Conservation (phyloP, 352 stramenopile genomes). For the Globisporangium nodosum region DNA sequence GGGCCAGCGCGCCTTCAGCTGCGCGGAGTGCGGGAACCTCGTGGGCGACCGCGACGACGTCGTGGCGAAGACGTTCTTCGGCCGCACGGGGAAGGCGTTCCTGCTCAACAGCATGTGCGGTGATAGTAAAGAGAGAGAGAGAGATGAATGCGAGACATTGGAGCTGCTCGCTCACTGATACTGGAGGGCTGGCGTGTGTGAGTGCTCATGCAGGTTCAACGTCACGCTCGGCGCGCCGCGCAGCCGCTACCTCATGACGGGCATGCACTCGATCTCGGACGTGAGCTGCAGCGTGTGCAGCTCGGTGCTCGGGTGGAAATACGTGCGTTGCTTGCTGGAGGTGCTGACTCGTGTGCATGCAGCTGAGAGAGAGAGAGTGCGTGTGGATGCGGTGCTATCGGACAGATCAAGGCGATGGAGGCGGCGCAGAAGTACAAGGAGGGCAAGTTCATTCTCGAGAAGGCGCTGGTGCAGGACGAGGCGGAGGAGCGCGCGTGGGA, state of each 20-base stretch:
- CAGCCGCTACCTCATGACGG: conserved; percentile 75
- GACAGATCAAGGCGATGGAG: conserved; percentile 75
- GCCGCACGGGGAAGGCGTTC: conserved; percentile 67
- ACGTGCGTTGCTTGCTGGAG: conserved; percentile 28
- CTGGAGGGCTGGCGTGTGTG: conserved; percentile 3
- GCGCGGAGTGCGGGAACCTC: conserved; percentile 51
- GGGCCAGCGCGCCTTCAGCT: conserved; percentile 53
- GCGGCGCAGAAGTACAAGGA: conserved; percentile 82
- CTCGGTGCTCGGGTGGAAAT: conserved; percentile 77
- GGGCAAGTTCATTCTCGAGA: conserved; percentile 81
- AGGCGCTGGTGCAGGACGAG: conserved; percentile 65
- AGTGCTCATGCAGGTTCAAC: conserved; percentile 46
- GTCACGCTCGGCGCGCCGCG: conserved; percentile 44
- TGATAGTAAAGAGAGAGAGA: too few relatives aligned
- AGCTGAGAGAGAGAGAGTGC: background rate
- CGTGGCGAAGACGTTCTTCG: conserved; percentile 77
- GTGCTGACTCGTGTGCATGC: too few relatives aligned
- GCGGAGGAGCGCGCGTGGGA: conserved; percentile 45
- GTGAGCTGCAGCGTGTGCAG: conserved; percentile 58
- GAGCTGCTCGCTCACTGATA: background rate
- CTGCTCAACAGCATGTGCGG: conserved; percentile 77
- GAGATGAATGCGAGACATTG: background rate
- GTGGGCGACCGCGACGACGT: conserved; percentile 66
- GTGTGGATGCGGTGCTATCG: background rate
- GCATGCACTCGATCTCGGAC: conserved; percentile 75